phyloP scores from a whole-genome alignment of 2,329 filamentous ascomycete species.

The Cryphonectria nitschkei region DNA sequence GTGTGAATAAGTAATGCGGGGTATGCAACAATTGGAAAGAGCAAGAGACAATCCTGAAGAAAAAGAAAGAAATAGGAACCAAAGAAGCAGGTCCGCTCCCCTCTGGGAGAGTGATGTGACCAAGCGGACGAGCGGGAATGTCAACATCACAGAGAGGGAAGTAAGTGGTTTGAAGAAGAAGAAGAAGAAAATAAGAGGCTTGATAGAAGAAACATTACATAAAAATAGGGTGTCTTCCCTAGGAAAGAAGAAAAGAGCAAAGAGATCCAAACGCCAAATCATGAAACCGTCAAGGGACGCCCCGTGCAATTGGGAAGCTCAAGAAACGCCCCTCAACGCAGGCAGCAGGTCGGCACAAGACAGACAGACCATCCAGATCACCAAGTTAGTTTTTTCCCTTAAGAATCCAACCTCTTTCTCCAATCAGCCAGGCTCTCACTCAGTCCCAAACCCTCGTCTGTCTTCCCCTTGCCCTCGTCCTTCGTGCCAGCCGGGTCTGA shows the following conservation, averaged over 20 bases:
- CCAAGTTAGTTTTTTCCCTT: constrained; percentile 37
- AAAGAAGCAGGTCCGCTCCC: not conserved
- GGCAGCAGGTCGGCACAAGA: not conserved
- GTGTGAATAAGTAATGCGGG: not conserved
- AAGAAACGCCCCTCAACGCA: not conserved
- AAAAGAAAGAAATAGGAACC: not conserved
- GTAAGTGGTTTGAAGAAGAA: not conserved
- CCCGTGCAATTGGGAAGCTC: not conserved
- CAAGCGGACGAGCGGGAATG: not conserved
- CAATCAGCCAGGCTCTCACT: constrained; percentile 78
- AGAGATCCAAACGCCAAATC: constrained; percentile 21
- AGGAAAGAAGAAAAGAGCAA: constrained; percentile 15
- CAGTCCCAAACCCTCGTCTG: constrained; percentile 50
- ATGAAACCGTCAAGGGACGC: constrained; percentile 22
- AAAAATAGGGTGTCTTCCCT: constrained; percentile 19
- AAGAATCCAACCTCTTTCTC: constrained; percentile 72
- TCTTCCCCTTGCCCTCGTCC: constrained; percentile 37
- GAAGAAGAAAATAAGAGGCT: not conserved
- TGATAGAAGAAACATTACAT: constrained; percentile 21
- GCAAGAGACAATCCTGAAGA: not conserved
- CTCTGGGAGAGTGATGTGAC: not conserved
- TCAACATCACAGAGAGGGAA: not conserved
- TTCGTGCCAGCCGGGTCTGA: constrained; percentile 41
- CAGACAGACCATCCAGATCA: constrained; percentile 36
- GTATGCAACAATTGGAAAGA: not conserved